Base-by-base conservation (phyloP, 140 eudicot species). In the Stevia rebaudiana region DNA sequence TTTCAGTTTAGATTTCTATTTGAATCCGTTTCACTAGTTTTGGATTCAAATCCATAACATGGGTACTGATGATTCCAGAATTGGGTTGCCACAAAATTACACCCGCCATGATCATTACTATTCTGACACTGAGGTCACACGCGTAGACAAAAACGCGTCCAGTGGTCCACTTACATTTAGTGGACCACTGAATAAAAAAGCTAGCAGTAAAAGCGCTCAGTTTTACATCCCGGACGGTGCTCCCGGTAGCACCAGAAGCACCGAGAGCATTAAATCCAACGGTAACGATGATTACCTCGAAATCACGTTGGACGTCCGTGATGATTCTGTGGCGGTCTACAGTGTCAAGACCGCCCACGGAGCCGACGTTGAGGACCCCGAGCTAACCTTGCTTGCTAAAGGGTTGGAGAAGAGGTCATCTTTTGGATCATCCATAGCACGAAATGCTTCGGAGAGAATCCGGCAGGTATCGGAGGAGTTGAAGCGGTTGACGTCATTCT, bases 291-390 rank as follows among this genome's bases (percentile, higher is more conserved):
- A 68, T 15, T 83, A 82, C 58, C 95, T 91, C 3, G 98, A 91
- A 22, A 88, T 88, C 79, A 91, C 98, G 11, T 82, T 91, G 54
- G 98, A 91, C 43, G 87, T 91, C 17, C 80, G 86, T 3, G 98
- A 91, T 11, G 98, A 87, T 71, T 73, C 87, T 15, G 95, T 91
- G 56, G 90, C 95, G 31, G 80, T 91, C 0, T 96, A 91, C 67
- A 89, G 95, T 46, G 87, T 90, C 4, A 90, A 82, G 67, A 75
- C 83, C 2, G 88, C 86, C 12, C 76, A 76, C 0, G 95, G 95
- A 0, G 84, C 49, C 11, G 78, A 77, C 53, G 67, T 76, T 13
- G 94, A 82, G 62, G 88, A 90, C 25, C 84, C 82, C 0, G 94
- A 85, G 76, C 82, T 83, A 39, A 68, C 86, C 2, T 37, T 76